phyloP scores from a whole-genome alignment of 495 filamentous ascomycete genomes.

The Daldinia decipiens region DNA sequence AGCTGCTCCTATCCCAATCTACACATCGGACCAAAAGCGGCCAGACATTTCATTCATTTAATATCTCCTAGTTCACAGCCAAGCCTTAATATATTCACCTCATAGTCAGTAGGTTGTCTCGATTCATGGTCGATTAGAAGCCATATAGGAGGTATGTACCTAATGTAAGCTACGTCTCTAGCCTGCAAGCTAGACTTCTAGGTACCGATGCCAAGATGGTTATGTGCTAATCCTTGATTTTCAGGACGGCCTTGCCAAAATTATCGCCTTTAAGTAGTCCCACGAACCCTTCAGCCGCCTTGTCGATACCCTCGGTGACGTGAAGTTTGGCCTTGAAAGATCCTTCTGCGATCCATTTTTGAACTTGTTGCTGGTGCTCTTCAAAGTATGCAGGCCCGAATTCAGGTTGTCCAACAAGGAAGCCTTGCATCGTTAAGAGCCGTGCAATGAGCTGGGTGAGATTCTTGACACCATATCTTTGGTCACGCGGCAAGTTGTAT shows the following conservation, averaged over 20 bases:
- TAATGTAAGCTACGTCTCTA: neutral
- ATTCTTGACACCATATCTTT: conserved; percentile 77
- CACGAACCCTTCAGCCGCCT: conserved; percentile 80
- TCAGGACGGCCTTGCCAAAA: conserved; percentile 89
- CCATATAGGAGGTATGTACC: neutral
- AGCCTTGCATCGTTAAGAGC: conserved; percentile 70
- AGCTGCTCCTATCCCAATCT: too few species aligned
- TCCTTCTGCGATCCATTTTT: conserved; percentile 86
- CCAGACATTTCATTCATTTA: neutral
- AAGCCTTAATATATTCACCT: too few species aligned
- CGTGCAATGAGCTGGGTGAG: conserved; percentile 61
- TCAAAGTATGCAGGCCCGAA: conserved; percentile 75
- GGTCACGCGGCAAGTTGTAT: conserved; percentile 71
- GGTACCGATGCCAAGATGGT: neutral
- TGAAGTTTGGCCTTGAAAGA: conserved; percentile 76
- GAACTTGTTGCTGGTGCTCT: conserved; percentile 84
- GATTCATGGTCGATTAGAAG: neutral
- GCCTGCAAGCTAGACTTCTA: neutral
- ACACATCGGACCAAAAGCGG: too few species aligned
- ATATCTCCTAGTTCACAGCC: too few species aligned
- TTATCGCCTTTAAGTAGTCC: conserved; percentile 91
- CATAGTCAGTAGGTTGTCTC: too few species aligned
- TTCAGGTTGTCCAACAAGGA: conserved; percentile 71
- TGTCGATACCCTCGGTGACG: conserved; percentile 84
- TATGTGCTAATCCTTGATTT: conserved; percentile 60